Evolutionary conservation across 106 monocot genomes (phyloP), one percentile per base, ranked within the genome.

Genomic region (Triglochin maritima): DNA sequence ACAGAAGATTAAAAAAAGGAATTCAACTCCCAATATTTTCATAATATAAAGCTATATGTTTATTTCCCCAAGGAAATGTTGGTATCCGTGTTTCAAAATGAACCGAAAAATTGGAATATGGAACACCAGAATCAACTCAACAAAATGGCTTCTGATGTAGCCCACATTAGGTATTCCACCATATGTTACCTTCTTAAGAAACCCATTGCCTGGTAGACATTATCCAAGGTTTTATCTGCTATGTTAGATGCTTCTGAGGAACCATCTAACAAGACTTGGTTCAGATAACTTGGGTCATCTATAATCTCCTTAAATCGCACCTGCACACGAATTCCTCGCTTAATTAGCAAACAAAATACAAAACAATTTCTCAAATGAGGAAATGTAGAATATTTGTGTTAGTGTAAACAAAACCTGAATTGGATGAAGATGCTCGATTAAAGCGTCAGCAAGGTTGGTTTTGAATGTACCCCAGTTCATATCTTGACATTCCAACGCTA

Each of bases 381-480:
- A 66, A 55, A 0, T 44, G 46, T 69, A 49, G 14, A 14, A 65
- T 9, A 9, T 62, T 4, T 11, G 9, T 42, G 9, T 52, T 47
- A 29, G 29, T 29, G 29, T 29, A 29, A 29, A 29, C 29, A 29
- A 51, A 61, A 87, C 94, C 94, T 94, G 94, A 75, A 90, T 87
- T 56, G 85, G 95, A 44, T 83, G 59, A 47, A 90, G 69, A 71
- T 90, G 95, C 73, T 91, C 78, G 45, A 91, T 76, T 16, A 96
- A 55, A 6, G 95, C 87, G 70, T 91, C 95, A 47, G 87, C 76
- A 53, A 96, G 83, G 55, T 45, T 82, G 16, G 46, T 3, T 71
- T 96, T 96, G 76, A 96, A 96, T 72, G 83, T 72, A 6, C 95
- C 95, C 95, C 95, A 91, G 77, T 80, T 91, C 90, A 91, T 88